Evolutionary conservation across 441 rosid species (phyloP), one percentile per base, ranked within the genome.

Genomic region (Capsella rubella): DNA sequence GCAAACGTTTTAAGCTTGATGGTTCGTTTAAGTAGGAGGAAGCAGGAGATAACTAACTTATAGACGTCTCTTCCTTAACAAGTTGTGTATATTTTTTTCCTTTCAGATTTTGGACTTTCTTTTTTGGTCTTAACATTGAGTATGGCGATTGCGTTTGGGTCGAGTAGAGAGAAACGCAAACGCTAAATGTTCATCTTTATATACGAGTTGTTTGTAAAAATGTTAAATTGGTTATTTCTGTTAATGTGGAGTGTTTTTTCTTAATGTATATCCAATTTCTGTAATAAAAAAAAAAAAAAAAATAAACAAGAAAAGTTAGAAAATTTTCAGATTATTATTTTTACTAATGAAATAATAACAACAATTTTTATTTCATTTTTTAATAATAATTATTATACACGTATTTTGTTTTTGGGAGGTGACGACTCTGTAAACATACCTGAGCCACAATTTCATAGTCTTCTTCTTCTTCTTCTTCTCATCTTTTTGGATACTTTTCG

Each of bases 371-470:
- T 1, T 6, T 32, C 6, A 32, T 32, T 31, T 5, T 31, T 31
- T 32, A 32, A 32, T 1, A 5, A 32, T 32, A 18, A 18, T 18
- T 18, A 18, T 32, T 32, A 32, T 32, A 32, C 7, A 6, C 35
- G 35, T 32, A 32, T 6, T 32, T 32, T 6, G 8, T 4, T 32
- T 32, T 34, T 34, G 34, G 21, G 21, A 18, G 21, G 1, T 35
- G 63, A 57, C 29, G 43, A 57, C 6, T 52, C 21, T 35, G 64
- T 29, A 50, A 21, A 66, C 50, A 43, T 52, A 62, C 61, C 58
- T 67, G 64, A 70, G 71, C 79, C 79, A 76, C 79, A 76, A 76
- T 56, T 64, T 76, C 8, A 43, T 54, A 27, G 58, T 55, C 58
- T 52, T 6, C 3, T 14, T 14, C 16, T 43, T 14, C 16, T 43